Evolutionary conservation across 441 rosid species (phyloP).

Genomic region (Mallotus japonicus): DNA sequence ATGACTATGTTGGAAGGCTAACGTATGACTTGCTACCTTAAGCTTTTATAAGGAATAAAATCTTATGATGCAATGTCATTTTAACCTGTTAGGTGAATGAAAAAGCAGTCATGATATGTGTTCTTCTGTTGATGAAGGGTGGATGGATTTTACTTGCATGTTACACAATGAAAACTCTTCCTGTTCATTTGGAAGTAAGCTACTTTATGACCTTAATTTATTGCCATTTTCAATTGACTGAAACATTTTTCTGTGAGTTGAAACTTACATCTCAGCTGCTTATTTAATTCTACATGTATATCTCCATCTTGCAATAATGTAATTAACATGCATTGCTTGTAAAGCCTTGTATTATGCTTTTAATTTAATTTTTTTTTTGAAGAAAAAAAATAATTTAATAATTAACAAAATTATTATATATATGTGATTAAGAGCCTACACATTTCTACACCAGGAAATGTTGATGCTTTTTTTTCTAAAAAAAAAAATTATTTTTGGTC

Average conservation of each 20-base stretch:
- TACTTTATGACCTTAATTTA: slow-evolving; percentile 7
- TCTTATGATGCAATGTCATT: slow-evolving; percentile 51
- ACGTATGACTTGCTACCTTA: slow-evolving; percentile 20
- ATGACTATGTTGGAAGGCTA: slow-evolving; percentile 7
- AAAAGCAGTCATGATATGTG: slow-evolving; percentile 23
- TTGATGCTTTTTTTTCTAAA: too few species aligned
- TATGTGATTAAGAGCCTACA: too few species aligned
- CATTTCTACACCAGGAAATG: too few species aligned
- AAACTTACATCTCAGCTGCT: slow-evolving; percentile 40
- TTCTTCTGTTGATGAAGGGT: background rate
- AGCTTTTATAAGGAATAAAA: slow-evolving; percentile 19
- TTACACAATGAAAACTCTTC: slow-evolving; percentile 37
- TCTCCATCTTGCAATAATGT: background rate
- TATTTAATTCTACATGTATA: background rate
- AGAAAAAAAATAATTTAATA: too few species aligned
- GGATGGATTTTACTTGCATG: slow-evolving; percentile 42
- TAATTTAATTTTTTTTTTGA: too few species aligned
- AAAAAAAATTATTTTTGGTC: too few species aligned
- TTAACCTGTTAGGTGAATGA: slow-evolving; percentile 52
- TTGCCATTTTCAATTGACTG: slow-evolving; percentile 36
- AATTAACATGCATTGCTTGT: too few species aligned
- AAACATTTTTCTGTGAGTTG: slow-evolving; percentile 23
- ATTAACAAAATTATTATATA: too few species aligned
- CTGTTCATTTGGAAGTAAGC: slow-evolving; percentile 25
- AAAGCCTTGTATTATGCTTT: too few species aligned